Base-by-base conservation (phyloP, 441 rosid genomes). In the Adansonia gregorii region DNA sequence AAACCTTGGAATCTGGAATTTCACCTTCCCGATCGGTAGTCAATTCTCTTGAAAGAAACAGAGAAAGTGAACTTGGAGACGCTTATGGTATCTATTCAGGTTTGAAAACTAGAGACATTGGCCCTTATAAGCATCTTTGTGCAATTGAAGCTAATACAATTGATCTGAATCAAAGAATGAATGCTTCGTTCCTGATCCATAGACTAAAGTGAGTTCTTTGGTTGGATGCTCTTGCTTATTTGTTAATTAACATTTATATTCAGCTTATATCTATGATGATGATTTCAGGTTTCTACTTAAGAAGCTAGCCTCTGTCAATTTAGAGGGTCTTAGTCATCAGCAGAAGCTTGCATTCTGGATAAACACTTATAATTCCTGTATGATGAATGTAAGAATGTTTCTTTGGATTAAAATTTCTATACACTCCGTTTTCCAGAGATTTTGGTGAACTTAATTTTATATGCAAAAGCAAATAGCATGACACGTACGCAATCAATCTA, bases 261-360 rank as follows among this genome's bases (percentile, higher is more conserved):
- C 43, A 76, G 76, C 67, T 9, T 51, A 49, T 72, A 49, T 51
- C n/a, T 63, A 31, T 31, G 17, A 14, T 2, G 19, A 80, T 78
- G 68, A 6, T 66, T 74, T 75, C 80, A 94, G 98, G 87, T 86
- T 85, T 68, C 59, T 92, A 73, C 87, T 88, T 52, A 88, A 83
- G 78, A 94, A 92, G 90, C 97, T 92, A 80, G 87, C 94, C 61
- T 12, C 85, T 69, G 92, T 88, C 54, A 88, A 80, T 72, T 86
- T 91, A 66, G 88, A 85, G 24, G 92, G 91, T 76, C 92, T 92
- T 63, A 88, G 85, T 67, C 97, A 92, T 86, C 96, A 94, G 83
- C 93, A 92, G 83, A 92, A 92, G 88, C 93, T 92, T 31, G 98
- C 98, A 43, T 94, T 94, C 82, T 92, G 97, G 98, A 91, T 94